Base-by-base conservation (phyloP, 768 basidiomycete genomes). In the Rickenella mellea region DNA sequence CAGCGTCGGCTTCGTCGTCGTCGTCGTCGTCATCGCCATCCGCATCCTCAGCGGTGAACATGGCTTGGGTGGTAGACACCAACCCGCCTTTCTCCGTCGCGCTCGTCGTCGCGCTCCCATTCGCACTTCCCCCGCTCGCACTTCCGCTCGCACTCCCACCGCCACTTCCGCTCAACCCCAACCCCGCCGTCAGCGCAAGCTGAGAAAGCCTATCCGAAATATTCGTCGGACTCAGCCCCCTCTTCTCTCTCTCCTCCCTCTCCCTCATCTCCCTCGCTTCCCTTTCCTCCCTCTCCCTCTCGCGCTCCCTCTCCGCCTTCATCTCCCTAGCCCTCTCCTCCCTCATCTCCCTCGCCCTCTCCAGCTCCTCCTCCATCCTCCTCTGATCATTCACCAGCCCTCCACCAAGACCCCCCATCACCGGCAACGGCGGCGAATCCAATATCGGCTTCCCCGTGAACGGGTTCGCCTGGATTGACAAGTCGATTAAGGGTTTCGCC, bases 251-350 rank as follows among this genome's bases (percentile, higher is more conserved):
- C 14, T 40, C 36, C 26, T 43, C 7, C 39, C 39, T 28, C 30
- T 25, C 27, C 20, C 43, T 25, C 40, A 33, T 33, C 46, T 47
- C 14, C 27, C 40, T n/a, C 46, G 43, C 26, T 48, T 43, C 28
- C 27, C 22, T 6, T 20, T 48, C 3, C 15, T 47, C 10, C 46
- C 32, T 2, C 47, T 28, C 11, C 28, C 30, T 22, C 4, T 33
- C 47, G 9, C 31, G 49, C 17, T 36, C 15, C 27, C 17, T 42
- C 39, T 45, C 45, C 2, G 46, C 46, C 12, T 46, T 44, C 19
- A 51, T 27, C 20, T 50, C 25, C 8, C 27, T 39, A 10, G 45
- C 49, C 43, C 43, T 43, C 19, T 39, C 42, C 28, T 51, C 50
- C 11, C 48, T 42, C 7, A 51, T 10, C 3, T 41, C 48, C 10